These are phyloP conservation scores for Chloris gayana DNA, from an alignment of 176 grass and related monocot species.

Conservation along the genomic window DNA sequence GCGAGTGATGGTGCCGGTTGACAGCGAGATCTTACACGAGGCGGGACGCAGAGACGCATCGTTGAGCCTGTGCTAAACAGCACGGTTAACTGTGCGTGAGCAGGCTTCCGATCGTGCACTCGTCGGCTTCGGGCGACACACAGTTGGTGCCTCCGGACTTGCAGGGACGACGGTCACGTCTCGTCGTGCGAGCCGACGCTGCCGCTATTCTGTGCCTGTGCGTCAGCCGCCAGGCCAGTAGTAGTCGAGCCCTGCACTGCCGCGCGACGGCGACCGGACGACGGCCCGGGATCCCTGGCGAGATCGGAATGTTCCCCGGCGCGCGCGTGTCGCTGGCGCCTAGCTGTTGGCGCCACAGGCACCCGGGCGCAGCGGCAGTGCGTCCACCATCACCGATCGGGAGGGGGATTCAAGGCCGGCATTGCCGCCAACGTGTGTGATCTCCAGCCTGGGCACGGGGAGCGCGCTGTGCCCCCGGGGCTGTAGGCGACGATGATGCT, in stretches of 20 bases:
- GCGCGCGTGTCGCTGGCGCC: neutral
- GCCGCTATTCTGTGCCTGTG: neutral
- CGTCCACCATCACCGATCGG: too few relatives aligned
- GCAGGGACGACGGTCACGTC: neutral
- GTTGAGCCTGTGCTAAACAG: neutral
- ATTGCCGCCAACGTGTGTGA: neutral
- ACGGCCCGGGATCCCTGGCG: constrained; percentile 10
- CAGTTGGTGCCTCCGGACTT: neutral
- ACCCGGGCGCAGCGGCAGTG: neutral
- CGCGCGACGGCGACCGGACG: constrained; percentile 27
- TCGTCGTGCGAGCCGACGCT: constrained; percentile 6
- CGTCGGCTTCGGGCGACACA: neutral
- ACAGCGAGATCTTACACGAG: neutral
- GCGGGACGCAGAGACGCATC: too few relatives aligned
- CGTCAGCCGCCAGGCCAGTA: neutral
- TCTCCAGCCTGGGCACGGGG: neutral
- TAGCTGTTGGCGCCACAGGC: constrained; percentile 5
- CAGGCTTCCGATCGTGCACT: constrained; percentile 2
- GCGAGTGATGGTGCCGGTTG: neutral
- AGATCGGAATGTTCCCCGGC: constrained; percentile 39
- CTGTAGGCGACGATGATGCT: neutral
- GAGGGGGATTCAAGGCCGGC: neutral
- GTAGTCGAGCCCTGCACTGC: neutral
- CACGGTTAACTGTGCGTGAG: neutral
- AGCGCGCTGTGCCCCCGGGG: neutral